Base-by-base conservation (phyloP, 2,329 filamentous ascomycete species). In the Calonectria pseudoreteaudii region DNA sequence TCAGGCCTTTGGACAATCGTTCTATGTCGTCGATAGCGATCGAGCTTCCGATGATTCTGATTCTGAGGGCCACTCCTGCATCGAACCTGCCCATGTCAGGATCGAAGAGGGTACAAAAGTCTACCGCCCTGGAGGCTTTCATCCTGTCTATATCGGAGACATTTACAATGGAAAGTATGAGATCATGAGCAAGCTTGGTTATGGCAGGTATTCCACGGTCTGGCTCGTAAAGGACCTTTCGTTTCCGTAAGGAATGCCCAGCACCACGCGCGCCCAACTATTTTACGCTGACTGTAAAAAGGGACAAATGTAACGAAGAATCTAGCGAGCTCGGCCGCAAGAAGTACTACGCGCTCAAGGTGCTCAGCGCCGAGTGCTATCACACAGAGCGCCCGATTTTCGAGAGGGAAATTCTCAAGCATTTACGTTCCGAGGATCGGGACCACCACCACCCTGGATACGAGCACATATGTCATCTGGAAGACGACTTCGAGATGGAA, bases 111-210 rank as follows among this genome's bases (percentile, higher is more conserved):
- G 64, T 9, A 28, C 28, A 7, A 23, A 26, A 2, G n/a, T 20
- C 50, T 86, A 87, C 74, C 71, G 72, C 4, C 78, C 78, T 3
- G 83, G 85, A 4, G 84, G 83, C 6, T 87, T 84, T 75, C 83
- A 87, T 73, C 85, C 86, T 10, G 80, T 85, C 14, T 76, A 77
- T 10, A 80, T 87, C 11, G 83, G 83, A 16, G 84, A 87, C 31
- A 74, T 73, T 1, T 82, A 88, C 73, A 52, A 78, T 18, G 60
- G 70, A 3, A 74, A 78, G 50, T 83, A 83, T 66, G 64, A 71
- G 9, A 68, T 82, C 5, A 74, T 80, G 1, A 78, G 81, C 69
- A 83, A 83, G 67, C 77, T 83, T 30, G 81, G 81, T 28, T 72
- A 79, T 49, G 81, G 81, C 56, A 69, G 62, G 3, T 83, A 72